A percentile compares a stretch with the other conserved stretches of the same genome.
Conservation (phyloP, 2,329 filamentous ascomycete genomes). For the Colletotrichum gigasporum region DNA sequence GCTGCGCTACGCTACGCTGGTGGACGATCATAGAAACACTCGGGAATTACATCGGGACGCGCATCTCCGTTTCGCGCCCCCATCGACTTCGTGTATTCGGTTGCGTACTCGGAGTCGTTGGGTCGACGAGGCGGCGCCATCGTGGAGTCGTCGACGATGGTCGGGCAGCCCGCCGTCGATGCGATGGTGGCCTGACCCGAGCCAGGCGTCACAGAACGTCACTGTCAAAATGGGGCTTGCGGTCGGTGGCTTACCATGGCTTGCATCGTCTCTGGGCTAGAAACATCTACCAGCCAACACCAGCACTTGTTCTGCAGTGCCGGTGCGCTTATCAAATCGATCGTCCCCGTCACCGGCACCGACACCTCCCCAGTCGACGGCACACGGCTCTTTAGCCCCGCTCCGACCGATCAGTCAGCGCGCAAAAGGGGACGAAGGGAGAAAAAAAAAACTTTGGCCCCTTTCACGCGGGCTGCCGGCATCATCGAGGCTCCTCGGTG, state of each 20-base stretch:
- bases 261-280: neutral
- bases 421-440: neutral
- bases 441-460: neutral
- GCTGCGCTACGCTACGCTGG: neutral
- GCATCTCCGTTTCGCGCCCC: conserved; percentile 18
- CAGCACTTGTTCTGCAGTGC: neutral
- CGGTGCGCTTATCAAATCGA: conserved; percentile 12
- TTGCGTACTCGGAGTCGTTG: neutral
- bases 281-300: neutral
- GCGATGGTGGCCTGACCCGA: conserved; percentile 13
- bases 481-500: conserved; percentile 19
- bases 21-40: conserved; percentile 1
- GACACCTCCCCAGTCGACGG: neutral
- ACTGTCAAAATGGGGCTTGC: conserved; percentile 24
- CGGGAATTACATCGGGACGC: conserved; percentile 8
- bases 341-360: conserved; percentile 12
- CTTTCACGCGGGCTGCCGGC: conserved; percentile 13
- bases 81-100: neutral
- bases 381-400: neutral
- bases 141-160: neutral
- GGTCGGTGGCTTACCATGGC: conserved; percentile 24
- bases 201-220: conserved; percentile 14
- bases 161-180: conserved; percentile 1
- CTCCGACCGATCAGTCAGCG: conserved; percentile 4
- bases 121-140: conserved; percentile 1